Evolutionary conservation across 345 rosid species (phyloP).

Genomic region (Lepidium africanum): DNA sequence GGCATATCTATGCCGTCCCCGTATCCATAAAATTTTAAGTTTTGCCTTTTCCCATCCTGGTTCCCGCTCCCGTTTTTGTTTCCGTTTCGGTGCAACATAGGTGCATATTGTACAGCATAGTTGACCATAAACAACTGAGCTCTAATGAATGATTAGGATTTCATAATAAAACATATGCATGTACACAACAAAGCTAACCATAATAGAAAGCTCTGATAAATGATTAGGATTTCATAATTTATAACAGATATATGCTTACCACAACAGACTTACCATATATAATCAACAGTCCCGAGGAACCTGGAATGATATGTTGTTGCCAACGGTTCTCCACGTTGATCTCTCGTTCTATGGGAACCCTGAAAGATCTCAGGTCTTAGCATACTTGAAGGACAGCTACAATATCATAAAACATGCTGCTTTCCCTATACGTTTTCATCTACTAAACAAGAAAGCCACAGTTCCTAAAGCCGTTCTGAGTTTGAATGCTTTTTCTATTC

Average conservation of each 20-base stretch:
- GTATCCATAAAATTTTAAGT: too few relatives aligned
- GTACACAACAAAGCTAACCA: conserved; percentile 21
- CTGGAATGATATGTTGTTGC: conserved; percentile 85
- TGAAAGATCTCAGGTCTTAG: conserved; percentile 28
- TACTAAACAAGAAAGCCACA: not conserved
- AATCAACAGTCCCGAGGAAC: conserved; percentile 92
- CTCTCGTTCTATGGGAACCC: conserved; percentile 59
- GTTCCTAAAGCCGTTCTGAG: not conserved
- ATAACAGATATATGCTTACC: not conserved
- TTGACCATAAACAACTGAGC: conserved; percentile 23
- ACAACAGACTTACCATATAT: conserved; percentile 60
- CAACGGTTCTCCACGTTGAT: conserved; percentile 68
- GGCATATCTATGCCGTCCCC: too few relatives aligned
- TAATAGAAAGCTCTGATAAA: not conserved
- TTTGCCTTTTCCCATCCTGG: too few relatives aligned
- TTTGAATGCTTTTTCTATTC: not conserved
- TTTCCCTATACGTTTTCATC: not conserved
- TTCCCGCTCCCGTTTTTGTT: too few relatives aligned
- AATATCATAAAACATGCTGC: not conserved
- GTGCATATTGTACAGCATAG: not conserved
- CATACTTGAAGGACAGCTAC: conserved; percentile 1
- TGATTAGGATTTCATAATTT: not conserved
- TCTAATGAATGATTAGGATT: conserved; percentile 1
- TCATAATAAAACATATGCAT: not conserved
- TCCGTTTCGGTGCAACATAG: too few relatives aligned